These are phyloP conservation scores for Colletotrichum chlorophyti DNA, from an alignment of 2,329 filamentous ascomycete species.

Conservation along the genomic window DNA sequence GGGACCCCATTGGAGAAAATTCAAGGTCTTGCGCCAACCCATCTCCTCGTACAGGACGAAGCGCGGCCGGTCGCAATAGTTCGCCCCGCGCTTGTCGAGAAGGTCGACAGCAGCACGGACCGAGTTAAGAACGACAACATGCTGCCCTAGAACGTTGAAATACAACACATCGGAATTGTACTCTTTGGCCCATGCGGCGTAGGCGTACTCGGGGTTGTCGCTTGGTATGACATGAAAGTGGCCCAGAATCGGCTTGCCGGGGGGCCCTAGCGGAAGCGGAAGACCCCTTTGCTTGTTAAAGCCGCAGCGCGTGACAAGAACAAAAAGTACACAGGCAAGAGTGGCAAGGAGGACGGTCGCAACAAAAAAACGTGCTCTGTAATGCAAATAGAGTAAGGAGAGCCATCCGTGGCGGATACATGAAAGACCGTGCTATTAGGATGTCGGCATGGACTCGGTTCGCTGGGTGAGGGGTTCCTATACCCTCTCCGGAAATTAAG, in stretches of 20 bases:
- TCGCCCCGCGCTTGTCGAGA: slow-evolving; percentile 51
- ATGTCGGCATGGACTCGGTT: too few species aligned
- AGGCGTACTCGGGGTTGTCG: slow-evolving; percentile 39
- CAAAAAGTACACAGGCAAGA: neutral
- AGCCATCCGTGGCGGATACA: neutral
- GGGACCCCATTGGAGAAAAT: slow-evolving; percentile 49
- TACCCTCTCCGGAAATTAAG: too few species aligned
- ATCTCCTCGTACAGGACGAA: slow-evolving; percentile 50
- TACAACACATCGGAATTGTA: slow-evolving; percentile 54
- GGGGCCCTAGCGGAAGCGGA: slow-evolving; percentile 41
- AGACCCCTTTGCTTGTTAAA: neutral
- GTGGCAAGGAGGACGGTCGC: slow-evolving; percentile 16
- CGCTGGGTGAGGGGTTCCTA: too few species aligned
- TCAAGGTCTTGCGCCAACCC: slow-evolving; percentile 54
- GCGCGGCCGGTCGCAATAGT: slow-evolving; percentile 51
- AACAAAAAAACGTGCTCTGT: neutral
- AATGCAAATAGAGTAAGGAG: neutral
- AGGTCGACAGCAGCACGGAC: slow-evolving; percentile 48
- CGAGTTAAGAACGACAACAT: slow-evolving; percentile 50
- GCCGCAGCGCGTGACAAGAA: neutral
- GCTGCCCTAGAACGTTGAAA: slow-evolving; percentile 38
- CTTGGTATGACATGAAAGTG: slow-evolving; percentile 50
- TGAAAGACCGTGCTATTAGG: too few species aligned
- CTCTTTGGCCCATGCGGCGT: slow-evolving; percentile 44
- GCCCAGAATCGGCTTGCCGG: slow-evolving; percentile 48